Evolutionary conservation across 2,329 filamentous ascomycete species (phyloP), one percentile per base, ranked within the genome.

Genomic region (Rosellinia necatrix): DNA sequence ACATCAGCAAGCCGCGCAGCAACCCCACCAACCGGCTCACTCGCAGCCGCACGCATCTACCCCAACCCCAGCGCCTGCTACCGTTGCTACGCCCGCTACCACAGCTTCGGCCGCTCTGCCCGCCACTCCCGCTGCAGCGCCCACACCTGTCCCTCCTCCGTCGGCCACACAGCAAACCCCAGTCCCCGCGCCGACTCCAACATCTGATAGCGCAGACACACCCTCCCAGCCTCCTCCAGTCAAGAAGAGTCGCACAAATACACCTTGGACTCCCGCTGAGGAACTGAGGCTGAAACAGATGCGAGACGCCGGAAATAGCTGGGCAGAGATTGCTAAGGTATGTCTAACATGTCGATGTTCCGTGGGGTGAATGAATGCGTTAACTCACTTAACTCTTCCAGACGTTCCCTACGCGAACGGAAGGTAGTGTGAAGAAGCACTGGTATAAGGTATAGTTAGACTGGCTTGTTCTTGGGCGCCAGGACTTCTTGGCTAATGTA

Each of bases 351-450:
- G 24, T 7, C 25, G 22, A 10, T 21, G 22, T 42, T 4, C 6
- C n/a, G n/a, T n/a, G n/a, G n/a, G n/a, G n/a, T n/a, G 6, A 1
- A 21, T 35, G n/a, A 49, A 17, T 12, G 6, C 21, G 9, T 19
- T 48, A 9, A 9, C 48, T 64, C 29, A 64, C 56, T 22, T 22
- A 48, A 25, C 41, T 21, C 32, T 1, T 7, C 41, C 64, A 96
- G 90, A 92, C 90, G 2, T 99, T 99, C 71, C 93, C 94, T 9
- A 87, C 86, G 21, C 84, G 94, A 68, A 99, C 94, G 37, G 94
- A 99, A 76, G 94, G 94, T 6, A 97, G 92, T 69, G 94, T 99
- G 19, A 99, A 97, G 81, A 99, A 97, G 77, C 94, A 99, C 74
- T 99, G 94, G 93, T 97, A 99, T 76, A 97, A 97, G 83, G 91